Base-by-base conservation (phyloP, 2,329 filamentous ascomycete genomes). In the Aspergillus sp. region DNA sequence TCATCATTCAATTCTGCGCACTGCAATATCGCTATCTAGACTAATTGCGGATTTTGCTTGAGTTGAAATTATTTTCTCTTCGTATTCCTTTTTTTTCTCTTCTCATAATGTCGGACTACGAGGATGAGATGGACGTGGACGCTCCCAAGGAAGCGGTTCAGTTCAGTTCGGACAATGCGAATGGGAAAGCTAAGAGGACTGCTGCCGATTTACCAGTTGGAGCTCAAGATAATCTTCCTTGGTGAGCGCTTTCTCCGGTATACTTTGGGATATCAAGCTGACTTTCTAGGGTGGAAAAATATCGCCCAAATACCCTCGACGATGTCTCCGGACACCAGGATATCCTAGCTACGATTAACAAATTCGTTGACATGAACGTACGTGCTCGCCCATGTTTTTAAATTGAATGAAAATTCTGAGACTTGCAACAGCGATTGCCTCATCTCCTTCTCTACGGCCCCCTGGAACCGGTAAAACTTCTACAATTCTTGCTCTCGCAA, bases 401-500 rank as follows among this genome's bases (percentile, higher is more conserved):
- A 39, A 43, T 10, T 27, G 37, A 35, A 37, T 39, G 43, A 9
- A 19, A 19, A 2, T 19, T 2, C 19, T 19, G 2, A 19, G 19
- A 19, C 32, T 48, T 40, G 7, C 10, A 31, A 6, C 46, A 83
- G 79, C 82, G 90, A 55, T 78, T 98, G 42, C 93, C 93, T 6
- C 93, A 98, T 73, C 85, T 98, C 33, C 85, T 98, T 11, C 86
- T 98, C 48, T 98, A 98, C 64, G 93, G 93, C 0, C 93, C 93
- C 93, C 93, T 0, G 93, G 93, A 47, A 98, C 93, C 0, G 93
- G 93, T 58, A 98, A 98, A 73, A 98, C 93, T 0, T 97, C 91
- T 5, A 98, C 93, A 2, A 88, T 97, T 50, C 81, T 98, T 33
- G 93, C 93, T 0, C 83, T 98, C 34, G 90, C 93, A 30, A 82